Evolutionary conservation across 2,329 filamentous ascomycete species (phyloP).

Genomic region (Diplocarpon mali): DNA sequence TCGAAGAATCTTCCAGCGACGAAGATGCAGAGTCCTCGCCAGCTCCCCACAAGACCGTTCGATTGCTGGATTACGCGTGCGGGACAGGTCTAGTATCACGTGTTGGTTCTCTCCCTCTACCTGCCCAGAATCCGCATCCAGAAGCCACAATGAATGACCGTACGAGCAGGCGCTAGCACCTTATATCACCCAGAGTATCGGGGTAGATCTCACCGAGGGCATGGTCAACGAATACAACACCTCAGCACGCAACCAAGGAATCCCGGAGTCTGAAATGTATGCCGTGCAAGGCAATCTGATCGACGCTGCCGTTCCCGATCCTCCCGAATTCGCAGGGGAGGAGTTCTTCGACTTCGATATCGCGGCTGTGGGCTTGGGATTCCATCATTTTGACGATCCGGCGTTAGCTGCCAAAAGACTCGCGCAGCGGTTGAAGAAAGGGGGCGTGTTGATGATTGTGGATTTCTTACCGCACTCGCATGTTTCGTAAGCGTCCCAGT

Average conservation of each 20-base stretch:
- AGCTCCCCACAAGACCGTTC: slow-evolving; percentile 28
- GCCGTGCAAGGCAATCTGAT: slow-evolving; percentile 49
- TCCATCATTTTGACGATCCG: slow-evolving; percentile 60
- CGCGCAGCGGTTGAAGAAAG: slow-evolving; percentile 48
- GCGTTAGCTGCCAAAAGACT: slow-evolving; percentile 46
- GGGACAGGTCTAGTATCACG: slow-evolving; percentile 57
- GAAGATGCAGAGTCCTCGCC: slow-evolving; percentile 15
- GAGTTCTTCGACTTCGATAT: slow-evolving; percentile 62
- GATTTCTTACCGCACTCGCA: slow-evolving; percentile 50
- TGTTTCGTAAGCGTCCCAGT: slow-evolving; percentile 1
- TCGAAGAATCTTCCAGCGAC: slow-evolving; percentile 28
- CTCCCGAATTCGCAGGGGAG: slow-evolving; percentile 39
- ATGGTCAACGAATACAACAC: slow-evolving; percentile 61
- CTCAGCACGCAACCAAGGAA: slow-evolving; percentile 43
- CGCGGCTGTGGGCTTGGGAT: slow-evolving; percentile 48
- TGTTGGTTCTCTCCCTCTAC: slow-evolving; percentile 29
- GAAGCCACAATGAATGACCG: neutral
- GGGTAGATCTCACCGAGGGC: slow-evolving; percentile 58
- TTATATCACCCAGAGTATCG: slow-evolving; percentile 50
- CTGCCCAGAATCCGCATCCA: neutral
- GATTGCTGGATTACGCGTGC: slow-evolving; percentile 66
- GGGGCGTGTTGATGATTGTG: slow-evolving; percentile 55
- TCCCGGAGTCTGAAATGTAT: slow-evolving; percentile 40
- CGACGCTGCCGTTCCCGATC: slow-evolving; percentile 33
- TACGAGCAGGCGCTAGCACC: slow-evolving; percentile 43